Evolutionary conservation across 2,329 filamentous ascomycete genomes (phyloP), one percentile per base, ranked within the genome.

Genomic region (Exophiala lecanii-corni): DNA sequence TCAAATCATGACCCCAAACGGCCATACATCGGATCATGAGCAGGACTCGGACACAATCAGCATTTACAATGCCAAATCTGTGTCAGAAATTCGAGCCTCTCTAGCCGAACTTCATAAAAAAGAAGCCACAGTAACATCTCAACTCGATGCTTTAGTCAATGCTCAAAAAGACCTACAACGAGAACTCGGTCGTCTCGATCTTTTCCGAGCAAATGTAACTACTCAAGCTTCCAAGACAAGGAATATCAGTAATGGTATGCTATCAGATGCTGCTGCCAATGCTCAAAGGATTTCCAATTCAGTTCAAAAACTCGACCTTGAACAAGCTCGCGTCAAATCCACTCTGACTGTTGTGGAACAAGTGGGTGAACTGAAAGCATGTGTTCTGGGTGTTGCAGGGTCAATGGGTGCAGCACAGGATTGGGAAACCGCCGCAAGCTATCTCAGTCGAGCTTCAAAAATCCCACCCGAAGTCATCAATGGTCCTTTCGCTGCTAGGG

Each of bases 401-500:
- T 94, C 86, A 47, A 98, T 98, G 92, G 92, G 91, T 23, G 91
- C 89, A 3, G 88, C 92, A 31, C 92, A 98, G 65, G 92, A 98
- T 69, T 98, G 92, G 92, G 92, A 98, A 66, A 92, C 88, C 2
- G 92, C 92, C 3, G 92, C 92, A 2, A 85, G 78, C 35, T 97
- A 97, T 64, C 76, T 98, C 45, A 80, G 85, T 51, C 79, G 91
- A 33, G 89, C 92, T 5, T 81, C 81, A 47, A 81, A 84, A 54
- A 81, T 98, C 9, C 89, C 91, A 0, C 75, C 81, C 38, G 74
- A 84, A 1, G 91, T 98, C 38, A 75, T 89, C 38, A 77, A 84
- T 54, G 88, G 92, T 18, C 78, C 81, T 12, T 98, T 98, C 61
- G 91, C 92, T 1, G 84, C 89, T 25, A 81, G 88, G 52, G 91